Evolutionary conservation across 441 rosid species (phyloP).

Genomic region (Aquilaria agallochum): DNA sequence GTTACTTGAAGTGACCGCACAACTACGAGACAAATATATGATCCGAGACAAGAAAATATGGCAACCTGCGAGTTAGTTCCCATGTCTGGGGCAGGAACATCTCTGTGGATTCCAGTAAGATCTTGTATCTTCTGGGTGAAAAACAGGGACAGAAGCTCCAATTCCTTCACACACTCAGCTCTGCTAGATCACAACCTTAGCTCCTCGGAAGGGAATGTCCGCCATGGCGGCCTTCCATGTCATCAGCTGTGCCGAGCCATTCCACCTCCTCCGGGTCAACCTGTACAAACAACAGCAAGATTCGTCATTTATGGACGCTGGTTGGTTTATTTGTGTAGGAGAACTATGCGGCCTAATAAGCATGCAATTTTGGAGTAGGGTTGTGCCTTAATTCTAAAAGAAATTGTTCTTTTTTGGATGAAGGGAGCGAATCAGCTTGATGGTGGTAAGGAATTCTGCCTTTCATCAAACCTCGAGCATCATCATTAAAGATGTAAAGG

Average conservation of each 20-base stretch:
- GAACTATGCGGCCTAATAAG: no score
- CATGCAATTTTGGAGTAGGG: no score
- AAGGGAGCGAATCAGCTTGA: slow-evolving; percentile 17
- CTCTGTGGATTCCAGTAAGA: slow-evolving; percentile 44
- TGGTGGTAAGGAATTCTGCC: slow-evolving; percentile 47
- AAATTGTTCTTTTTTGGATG: no score
- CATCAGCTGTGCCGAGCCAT: slow-evolving; percentile 51
- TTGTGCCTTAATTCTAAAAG: no score
- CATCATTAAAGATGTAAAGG: not conserved
- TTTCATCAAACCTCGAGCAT: slow-evolving; percentile 46
- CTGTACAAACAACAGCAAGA: slow-evolving; percentile 8
- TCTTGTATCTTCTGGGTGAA: slow-evolving; percentile 60
- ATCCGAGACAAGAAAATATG: not conserved
- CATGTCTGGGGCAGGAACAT: slow-evolving; percentile 64
- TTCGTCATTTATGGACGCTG: no score
- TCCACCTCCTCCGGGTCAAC: slow-evolving; percentile 53
- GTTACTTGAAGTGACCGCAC: not conserved
- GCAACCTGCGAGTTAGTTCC: slow-evolving; percentile 53
- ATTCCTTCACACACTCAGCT: slow-evolving; percentile 30
- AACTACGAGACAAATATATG: not conserved
- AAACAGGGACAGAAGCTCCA: slow-evolving; percentile 42
- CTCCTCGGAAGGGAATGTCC: slow-evolving; percentile 50
- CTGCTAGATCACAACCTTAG: slow-evolving; percentile 48
- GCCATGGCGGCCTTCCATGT: slow-evolving; percentile 60
- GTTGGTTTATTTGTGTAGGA: no score